Evolutionary conservation across 305 asterid species (phyloP).

Genomic region (Solanum hybrid): DNA sequence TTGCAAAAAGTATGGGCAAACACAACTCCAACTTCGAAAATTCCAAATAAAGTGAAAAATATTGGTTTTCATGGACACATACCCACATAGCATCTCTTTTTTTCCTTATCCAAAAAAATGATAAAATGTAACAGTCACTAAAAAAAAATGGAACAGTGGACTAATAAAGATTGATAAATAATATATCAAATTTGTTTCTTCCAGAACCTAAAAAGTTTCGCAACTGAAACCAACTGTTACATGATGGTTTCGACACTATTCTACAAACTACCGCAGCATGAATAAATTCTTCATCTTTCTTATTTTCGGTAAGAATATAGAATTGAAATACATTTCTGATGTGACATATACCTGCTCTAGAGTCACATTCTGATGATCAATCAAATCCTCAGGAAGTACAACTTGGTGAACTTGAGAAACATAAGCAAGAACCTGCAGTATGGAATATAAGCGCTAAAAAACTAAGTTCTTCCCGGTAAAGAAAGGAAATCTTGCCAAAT

Average conservation of each 20-base stretch:
- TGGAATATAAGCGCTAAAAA: conserved; percentile 1
- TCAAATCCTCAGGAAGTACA: conserved; percentile 65
- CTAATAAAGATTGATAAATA: background rate
- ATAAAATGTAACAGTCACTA: background rate
- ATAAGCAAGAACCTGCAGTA: conserved; percentile 81
- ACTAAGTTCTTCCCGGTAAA: background rate
- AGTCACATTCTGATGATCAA: conserved; percentile 57
- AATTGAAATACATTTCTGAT: background rate
- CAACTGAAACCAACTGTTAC: background rate
- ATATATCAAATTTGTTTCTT: background rate
- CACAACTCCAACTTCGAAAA: background rate
- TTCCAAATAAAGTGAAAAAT: background rate
- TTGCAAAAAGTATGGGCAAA: background rate
- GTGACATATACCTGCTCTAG: conserved; percentile 56
- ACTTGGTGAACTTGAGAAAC: conserved; percentile 92
- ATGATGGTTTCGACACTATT: background rate
- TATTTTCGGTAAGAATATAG: background rate
- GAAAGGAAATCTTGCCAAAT: background rate
- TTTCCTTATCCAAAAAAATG: background rate
- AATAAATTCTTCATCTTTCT: background rate
- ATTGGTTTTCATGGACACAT: background rate
- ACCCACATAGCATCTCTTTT: background rate
- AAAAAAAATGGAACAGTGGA: background rate
- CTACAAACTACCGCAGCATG: background rate
- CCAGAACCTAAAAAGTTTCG: background rate